phyloP scores from a whole-genome alignment of 164 flowering plant species.

The Magnolia kwangsiensis region DNA sequence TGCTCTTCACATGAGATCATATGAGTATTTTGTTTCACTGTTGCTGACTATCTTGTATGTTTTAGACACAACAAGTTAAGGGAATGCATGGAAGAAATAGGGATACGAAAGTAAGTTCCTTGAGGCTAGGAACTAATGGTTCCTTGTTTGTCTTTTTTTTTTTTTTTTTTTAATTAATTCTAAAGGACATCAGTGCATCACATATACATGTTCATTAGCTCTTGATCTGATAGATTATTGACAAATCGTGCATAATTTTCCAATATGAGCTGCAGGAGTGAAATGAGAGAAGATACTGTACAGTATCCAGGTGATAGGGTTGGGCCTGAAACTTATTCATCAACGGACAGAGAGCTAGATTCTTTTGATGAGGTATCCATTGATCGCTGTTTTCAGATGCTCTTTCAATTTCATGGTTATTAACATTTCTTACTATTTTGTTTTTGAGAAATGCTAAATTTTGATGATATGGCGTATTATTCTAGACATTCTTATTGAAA shows the following conservation, averaged over 20 bases:
- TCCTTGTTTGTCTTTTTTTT: neutral
- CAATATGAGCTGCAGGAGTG: slow-evolving; percentile 37
- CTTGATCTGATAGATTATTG: neutral
- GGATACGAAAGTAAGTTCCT: slow-evolving; percentile 58
- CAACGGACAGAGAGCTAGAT: slow-evolving; percentile 38
- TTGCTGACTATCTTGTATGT: slow-evolving; percentile 1
- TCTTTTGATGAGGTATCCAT: slow-evolving; percentile 73
- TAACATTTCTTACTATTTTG: too few species aligned
- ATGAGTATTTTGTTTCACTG: neutral
- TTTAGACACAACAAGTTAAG: slow-evolving; percentile 61
- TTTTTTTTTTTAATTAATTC: neutral
- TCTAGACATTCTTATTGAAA: neutral
- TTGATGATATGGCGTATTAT: too few species aligned
- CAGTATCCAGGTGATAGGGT: slow-evolving; percentile 20
- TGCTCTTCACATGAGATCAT: neutral
- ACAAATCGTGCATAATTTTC: neutral
- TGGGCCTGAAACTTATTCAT: slow-evolving; percentile 24
- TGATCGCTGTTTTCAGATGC: neutral
- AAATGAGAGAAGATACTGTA: slow-evolving; percentile 17
- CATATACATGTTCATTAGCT: neutral
- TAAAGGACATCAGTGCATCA: neutral
- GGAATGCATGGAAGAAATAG: slow-evolving; percentile 62
- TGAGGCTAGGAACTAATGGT: neutral
- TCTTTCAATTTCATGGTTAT: neutral
- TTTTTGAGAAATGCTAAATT: neutral